Conservation (phyloP, 306 rosid species). For the Ormosia emarginata region DNA sequence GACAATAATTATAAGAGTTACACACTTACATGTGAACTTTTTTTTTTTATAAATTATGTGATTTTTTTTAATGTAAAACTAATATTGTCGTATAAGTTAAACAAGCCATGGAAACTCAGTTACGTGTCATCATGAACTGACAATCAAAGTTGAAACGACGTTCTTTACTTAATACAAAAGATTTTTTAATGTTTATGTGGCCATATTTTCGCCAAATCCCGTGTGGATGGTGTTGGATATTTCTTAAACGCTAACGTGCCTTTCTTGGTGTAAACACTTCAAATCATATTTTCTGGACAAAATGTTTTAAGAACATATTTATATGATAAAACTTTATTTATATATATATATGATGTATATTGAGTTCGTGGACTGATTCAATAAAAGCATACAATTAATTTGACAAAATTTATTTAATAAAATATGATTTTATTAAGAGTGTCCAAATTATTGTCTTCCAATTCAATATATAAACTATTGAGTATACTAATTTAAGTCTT, state of each 20-base stretch:
- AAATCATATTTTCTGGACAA: background rate
- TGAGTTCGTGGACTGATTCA: background rate
- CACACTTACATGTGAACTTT: no score
- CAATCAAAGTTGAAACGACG: background rate
- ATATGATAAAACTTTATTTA: no score
- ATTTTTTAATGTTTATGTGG: constrained; percentile 1
- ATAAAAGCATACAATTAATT: background rate
- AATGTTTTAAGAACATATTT: background rate
- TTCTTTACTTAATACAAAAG: background rate
- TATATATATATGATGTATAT: no score
- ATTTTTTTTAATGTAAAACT: no score
- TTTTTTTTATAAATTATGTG: no score
- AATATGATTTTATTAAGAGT: background rate
- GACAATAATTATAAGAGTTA: no score
- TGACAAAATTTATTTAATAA: background rate
- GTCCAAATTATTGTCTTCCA: background rate
- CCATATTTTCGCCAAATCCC: background rate
- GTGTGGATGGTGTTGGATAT: background rate
- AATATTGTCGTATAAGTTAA: background rate
- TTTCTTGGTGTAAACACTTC: background rate
- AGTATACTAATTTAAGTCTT: no score
- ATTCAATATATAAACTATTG: background rate
- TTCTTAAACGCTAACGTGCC: background rate
- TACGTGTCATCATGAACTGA: constrained; percentile 20
- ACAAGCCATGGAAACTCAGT: constrained; percentile 19